phyloP scores from a whole-genome alignment of 1,284 basidiomycete species.

The Ceratorhiza oryzae-sativae region DNA sequence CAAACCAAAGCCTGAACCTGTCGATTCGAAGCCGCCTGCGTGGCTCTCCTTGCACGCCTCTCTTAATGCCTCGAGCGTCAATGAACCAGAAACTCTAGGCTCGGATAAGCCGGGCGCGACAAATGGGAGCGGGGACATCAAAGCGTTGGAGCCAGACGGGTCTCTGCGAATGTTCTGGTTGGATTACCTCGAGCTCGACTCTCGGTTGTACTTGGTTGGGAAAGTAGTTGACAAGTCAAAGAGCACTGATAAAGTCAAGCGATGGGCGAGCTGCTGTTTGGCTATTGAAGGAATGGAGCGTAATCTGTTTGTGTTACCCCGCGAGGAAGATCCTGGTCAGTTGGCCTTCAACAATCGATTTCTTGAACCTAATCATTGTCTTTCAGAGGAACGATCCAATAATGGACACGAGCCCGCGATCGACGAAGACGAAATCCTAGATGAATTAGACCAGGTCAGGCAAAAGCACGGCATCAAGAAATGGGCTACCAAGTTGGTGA shows the following conservation, averaged over 20 bases:
- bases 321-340: constrained; percentile 68
- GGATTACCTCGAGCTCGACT: constrained; percentile 85
- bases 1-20: constrained; percentile 52
- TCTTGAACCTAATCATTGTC: constrained; percentile 4
- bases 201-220: constrained; percentile 83
- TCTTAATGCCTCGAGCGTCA: constrained; percentile 53
- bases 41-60: constrained; percentile 83
- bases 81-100: constrained; percentile 61
- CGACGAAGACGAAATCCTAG: constrained; percentile 72
- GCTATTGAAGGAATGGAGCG: constrained; percentile 87
- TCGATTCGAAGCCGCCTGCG: constrained; percentile 59
- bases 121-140: constrained; percentile 52
- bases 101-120: constrained; percentile 54
- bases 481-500: constrained; percentile 84
- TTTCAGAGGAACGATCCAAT: constrained; percentile 55
- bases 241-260: constrained; percentile 47
- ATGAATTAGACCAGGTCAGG: constrained; percentile 85
- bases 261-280: constrained; percentile 89
- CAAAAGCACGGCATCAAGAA: constrained; percentile 77
- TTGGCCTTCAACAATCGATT: neutral
- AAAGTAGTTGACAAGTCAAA: constrained; percentile 80
- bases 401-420: constrained; percentile 81
- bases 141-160: constrained; percentile 78
- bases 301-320: constrained; percentile 92
- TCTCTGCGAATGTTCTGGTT: constrained; percentile 93